These are phyloP conservation scores for Leccinum variicolor DNA, from an alignment of 768 basidiomycete species.

Conservation along the genomic window DNA sequence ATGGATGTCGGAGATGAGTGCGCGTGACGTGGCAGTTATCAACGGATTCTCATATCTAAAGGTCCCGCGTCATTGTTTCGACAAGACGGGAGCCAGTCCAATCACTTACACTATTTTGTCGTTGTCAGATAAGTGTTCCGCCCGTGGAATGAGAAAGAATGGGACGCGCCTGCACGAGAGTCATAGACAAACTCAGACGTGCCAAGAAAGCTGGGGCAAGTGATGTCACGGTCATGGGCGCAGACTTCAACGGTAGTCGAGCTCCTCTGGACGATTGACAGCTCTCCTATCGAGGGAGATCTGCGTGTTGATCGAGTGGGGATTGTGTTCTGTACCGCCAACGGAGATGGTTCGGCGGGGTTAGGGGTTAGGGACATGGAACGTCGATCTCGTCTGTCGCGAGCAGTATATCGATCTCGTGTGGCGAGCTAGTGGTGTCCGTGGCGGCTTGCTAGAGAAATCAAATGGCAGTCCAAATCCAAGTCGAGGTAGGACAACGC, in stretches of 20 bases:
- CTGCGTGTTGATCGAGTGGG: neutral
- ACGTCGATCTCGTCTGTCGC: neutral
- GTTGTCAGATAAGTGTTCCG: conserved; percentile 7
- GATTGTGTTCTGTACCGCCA: neutral
- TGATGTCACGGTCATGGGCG: conserved; percentile 53
- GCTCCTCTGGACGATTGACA: conserved; percentile 40
- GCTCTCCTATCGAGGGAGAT: conserved; percentile 17
- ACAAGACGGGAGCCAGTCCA: neutral
- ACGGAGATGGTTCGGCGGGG: neutral
- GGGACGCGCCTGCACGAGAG: conserved; percentile 57
- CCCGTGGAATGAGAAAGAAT: neutral
- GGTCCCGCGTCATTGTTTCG: conserved; percentile 7
- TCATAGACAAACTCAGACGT: conserved; percentile 66
- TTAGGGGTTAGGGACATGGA: conserved; percentile 12
- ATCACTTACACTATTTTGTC: conserved; percentile 26
- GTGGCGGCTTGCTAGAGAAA: neutral
- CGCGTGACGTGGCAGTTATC: conserved; percentile 70
- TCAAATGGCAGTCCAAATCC: neutral
- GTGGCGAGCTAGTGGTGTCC: neutral
- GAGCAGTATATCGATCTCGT: neutral
- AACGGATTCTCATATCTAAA: conserved; percentile 76
- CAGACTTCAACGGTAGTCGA: conserved; percentile 67
- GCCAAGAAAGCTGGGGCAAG: conserved; percentile 44
- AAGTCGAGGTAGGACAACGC: neutral
- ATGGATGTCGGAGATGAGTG: conserved; percentile 70